Base-by-base conservation (phyloP, 768 basidiomycete genomes). In the Royoungia palumana region DNA sequence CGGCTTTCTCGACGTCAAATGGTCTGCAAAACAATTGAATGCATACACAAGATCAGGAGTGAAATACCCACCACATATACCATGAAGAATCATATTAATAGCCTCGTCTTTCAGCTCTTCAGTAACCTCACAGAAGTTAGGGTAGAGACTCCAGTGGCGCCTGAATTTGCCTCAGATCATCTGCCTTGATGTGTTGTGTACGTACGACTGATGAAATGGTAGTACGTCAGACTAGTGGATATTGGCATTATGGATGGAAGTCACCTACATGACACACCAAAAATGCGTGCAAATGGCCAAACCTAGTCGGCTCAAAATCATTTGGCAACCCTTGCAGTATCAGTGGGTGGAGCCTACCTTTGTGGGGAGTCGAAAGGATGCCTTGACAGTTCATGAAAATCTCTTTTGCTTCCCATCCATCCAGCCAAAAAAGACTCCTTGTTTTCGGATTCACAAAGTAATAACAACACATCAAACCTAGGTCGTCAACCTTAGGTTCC, bases 391-490 rank as follows among this genome's bases (percentile, higher is more conserved):
- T 55, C 20, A 25, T 30, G 28, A 69, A 56, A 28, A 81, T 57
- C 6, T 61, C 45, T 1, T 45, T 37, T 1, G 72, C 69, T 0
- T 72, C 58, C 47, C 72, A 76, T 0, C 67, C 54, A 39, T 82
- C 73, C 30, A 82, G 48, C 72, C 78, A 85, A 53, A 84, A 84
- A 12, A 83, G 63, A 17, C 66, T 59, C 17, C 77, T 72, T 0
- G 64, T 61, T 1, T 55, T 20, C 37, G 81, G 79, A 51, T 80
- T 70, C 22, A 72, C 77, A 47, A 77, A 79, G 54, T 81, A 82
- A 57, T 82, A 82, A 50, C 71, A 51, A 56, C 67, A 64, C 16
- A 60, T 24, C 4, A 60, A 24, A 13, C 49, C 56, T 0, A 13
- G 0, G 0, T 62, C 63, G 0, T 62, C 61, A 3, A 41, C 12